Base-by-base conservation (phyloP, 1,139 yeast genomes). In the Candida gigantensis region DNA sequence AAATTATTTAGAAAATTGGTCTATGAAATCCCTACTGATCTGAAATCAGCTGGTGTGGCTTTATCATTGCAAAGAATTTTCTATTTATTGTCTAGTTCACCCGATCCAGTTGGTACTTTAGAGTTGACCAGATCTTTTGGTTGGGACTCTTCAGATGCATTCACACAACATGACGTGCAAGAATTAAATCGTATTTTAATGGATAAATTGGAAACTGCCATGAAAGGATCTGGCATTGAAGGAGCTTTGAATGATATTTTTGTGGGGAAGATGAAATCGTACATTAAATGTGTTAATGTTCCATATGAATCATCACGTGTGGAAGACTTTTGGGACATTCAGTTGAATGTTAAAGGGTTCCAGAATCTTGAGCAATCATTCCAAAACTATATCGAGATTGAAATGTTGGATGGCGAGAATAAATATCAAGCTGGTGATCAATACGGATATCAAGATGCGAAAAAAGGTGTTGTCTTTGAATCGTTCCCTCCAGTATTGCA, bases 291-390 rank as follows among this genome's bases (percentile, higher is more conserved):
- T 65, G 80, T 92, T 34, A 79, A 90, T 57, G 97, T 92, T n/a
- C 90, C 92, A 35, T 92, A 87, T 58, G 98, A 92, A 62, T 85
- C 96, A 16, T 81, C 96, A 3, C 74, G 97, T 46, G 79, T 76
- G 5, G 99, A 92, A 60, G 98, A 94, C 54, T 92, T 87, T 53
- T 92, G 99, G 99, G 98, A 92, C 65, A 85, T 92, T 44, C 98
- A 94, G 59, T 70, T 92, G 48, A 92, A 92, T 54, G 99, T 92
- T 16, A 88, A 87, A 57, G 88, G 92, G 20, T 74, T 89, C 70
- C 73, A 70, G 40, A 80, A 80, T 48, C 71, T 92, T 32, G 70
- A 77, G 44, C 83, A 82, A 35, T 83, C 97, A 0, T 92, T 92
- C 58, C 76, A 79, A 39, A 88, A 89, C 57, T 92, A 92, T 56